Base-by-base conservation (phyloP, 768 basidiomycete genomes). In the Chalciporus sphaerocephalus region DNA sequence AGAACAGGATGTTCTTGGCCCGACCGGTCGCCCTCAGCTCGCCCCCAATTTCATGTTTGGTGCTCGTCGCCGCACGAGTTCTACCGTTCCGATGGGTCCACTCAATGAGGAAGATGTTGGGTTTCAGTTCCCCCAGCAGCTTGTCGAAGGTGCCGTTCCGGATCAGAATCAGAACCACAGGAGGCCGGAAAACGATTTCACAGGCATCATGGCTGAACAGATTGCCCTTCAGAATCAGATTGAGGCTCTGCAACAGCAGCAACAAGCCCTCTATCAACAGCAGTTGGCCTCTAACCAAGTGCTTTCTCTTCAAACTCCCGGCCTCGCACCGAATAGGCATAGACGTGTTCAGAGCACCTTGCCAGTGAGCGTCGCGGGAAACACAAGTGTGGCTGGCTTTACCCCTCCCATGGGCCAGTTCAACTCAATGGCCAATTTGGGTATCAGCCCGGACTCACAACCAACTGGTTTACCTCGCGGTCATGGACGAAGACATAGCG, bases 181-280 rank as follows among this genome's bases (percentile, higher is more conserved):
- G 51, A 80, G 83, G 62, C 64, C 72, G 25, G 83, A 87, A 38
- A 78, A 75, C 44, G 92, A 95, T 61, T 81, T 93, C 45, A 80
- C 79, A 25, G 88, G 88, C 20, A 87, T 94, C 46, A 93, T 97
- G 91, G 92, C 92, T 6, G 92, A 97, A 67, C 95, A 97, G 88
- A 88, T 94, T 59, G 90, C 90, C 36, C 61, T 95, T 46, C 92
- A 94, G 68, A 90, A 65, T 56, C 91, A 95, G 66, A 93, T 94
- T 53, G 92, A 92, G 68, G 86, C 79, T 5, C 71, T 95, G 47
- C 88, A 92, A 57, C 87, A 92, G 42, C 92, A 95, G 51, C 92
- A 95, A 55, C 87, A 92, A 54, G 87, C 82, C 20, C 76, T 95
- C 28, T 88, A 92, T 60, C 90, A 92, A 59, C 89, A 91, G 48